Evolutionary conservation across 1,284 basidiomycete genomes (phyloP).

Genomic region (Rhodotorula mucilaginosa): DNA sequence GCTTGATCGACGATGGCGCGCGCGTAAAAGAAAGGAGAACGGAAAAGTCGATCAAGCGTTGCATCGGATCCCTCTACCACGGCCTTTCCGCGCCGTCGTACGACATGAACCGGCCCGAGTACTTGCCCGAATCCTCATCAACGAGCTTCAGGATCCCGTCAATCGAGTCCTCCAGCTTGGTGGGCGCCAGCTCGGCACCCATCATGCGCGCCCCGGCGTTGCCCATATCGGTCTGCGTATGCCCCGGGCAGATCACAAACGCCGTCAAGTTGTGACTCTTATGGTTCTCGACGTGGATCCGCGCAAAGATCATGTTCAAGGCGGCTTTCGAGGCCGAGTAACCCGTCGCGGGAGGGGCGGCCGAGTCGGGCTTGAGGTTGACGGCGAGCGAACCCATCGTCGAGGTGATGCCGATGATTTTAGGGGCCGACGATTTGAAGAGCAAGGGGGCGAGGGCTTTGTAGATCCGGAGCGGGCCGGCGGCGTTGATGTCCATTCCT

Average conservation of each 20-base stretch:
- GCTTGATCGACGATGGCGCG: too few relatives aligned
- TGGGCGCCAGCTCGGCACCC: too few relatives aligned
- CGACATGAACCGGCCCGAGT: too few relatives aligned
- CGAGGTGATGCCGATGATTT: slow-evolving; percentile 22
- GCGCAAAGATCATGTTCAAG: slow-evolving; percentile 1
- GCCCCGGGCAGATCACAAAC: slow-evolving; percentile 3
- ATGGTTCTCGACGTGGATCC: neutral
- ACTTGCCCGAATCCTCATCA: too few relatives aligned
- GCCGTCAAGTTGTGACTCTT: slow-evolving; percentile 5
- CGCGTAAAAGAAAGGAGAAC: too few relatives aligned
- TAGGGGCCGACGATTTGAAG: slow-evolving; percentile 4
- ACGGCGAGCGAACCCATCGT: slow-evolving; percentile 2
- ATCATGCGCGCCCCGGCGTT: neutral
- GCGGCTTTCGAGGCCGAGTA: slow-evolving; percentile 14
- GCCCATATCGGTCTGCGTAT: slow-evolving; percentile 19
- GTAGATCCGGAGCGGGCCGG: slow-evolving; percentile 25
- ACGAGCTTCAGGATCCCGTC: too few relatives aligned
- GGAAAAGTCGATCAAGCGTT: too few relatives aligned
- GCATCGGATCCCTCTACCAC: too few relatives aligned
- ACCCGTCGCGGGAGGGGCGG: neutral
- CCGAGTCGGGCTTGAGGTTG: neutral
- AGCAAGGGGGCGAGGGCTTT: slow-evolving; percentile 18
- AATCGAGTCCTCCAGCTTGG: too few relatives aligned
- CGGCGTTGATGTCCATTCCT: slow-evolving; percentile 19
- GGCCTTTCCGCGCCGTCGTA: too few relatives aligned